These are phyloP conservation scores for Solanum ahanhuiri DNA, from an alignment of 257 asterid species.

Conservation along the genomic window DNA sequence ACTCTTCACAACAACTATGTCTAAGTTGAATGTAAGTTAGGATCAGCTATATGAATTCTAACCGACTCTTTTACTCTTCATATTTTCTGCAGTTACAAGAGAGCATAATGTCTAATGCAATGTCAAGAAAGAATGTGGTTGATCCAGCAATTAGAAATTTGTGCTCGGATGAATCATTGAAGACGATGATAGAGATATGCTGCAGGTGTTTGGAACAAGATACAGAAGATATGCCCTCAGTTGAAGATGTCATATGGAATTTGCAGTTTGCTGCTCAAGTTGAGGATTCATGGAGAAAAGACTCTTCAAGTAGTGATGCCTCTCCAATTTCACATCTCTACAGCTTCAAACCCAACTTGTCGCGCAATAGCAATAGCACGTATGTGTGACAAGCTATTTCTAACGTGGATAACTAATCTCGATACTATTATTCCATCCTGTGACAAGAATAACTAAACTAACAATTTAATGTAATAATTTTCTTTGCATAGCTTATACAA, in stretches of 20 bases:
- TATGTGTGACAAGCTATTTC: neutral
- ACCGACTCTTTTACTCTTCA: neutral
- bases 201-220: constrained; percentile 60
- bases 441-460: neutral
- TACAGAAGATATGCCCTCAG: constrained; percentile 65
- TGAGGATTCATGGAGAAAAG: constrained; percentile 33
- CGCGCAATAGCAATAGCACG: neutral
- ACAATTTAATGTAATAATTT: neutral
- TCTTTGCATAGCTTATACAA: neutral
- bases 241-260: constrained; percentile 90
- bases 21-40: neutral
- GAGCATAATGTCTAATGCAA: constrained; percentile 34
- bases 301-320: constrained; percentile 46
- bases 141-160: constrained; percentile 40
- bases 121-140: constrained; percentile 36
- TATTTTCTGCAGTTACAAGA: constrained; percentile 37
- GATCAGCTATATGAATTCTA: neutral
- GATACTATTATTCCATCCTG: neutral
- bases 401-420: neutral
- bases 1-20: neutral
- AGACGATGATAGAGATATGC: constrained; percentile 62
- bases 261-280: constrained; percentile 95
- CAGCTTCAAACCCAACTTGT: constrained; percentile 29
- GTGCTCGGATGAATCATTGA: constrained; percentile 56
- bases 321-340: constrained; percentile 60